Percentiles rank a stretch among this genome's conserved stretches.
phyloP scores from a whole-genome alignment of 306 rosid species.

The Canavalia ensiformis region DNA sequence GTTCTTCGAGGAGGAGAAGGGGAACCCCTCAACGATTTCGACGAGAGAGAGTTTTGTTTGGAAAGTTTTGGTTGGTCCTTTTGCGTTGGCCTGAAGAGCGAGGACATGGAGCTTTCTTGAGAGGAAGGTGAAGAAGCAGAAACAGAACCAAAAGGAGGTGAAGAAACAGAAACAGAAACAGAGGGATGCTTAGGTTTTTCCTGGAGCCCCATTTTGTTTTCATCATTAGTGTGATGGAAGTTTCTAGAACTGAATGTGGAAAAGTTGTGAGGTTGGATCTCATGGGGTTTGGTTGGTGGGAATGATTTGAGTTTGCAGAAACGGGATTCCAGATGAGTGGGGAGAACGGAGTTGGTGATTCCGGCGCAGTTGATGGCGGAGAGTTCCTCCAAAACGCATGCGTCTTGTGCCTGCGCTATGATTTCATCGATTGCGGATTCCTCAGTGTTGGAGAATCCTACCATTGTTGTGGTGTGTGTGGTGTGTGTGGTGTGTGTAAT shows the following conservation, averaged over 20 bases:
- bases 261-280: conserved; percentile 8
- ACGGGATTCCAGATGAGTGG: conserved; percentile 81
- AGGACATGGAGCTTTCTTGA: conserved; percentile 55
- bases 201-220: conserved; percentile 11
- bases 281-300: conserved; percentile 54
- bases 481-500: not conserved
- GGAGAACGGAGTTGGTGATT: conserved; percentile 68
- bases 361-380: conserved; percentile 80
- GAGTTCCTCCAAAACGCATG: conserved; percentile 73
- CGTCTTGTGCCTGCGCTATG: conserved; percentile 75
- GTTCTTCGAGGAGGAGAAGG: conserved; percentile 72
- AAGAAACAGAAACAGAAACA: conserved; percentile 53
- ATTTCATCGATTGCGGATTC: conserved; percentile 76
- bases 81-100: conserved; percentile 46
- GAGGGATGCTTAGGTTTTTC: conserved; percentile 47
- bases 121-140: conserved; percentile 54
- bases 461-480: conserved; percentile 48
- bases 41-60: conserved; percentile 28
- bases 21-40: conserved; percentile 34
- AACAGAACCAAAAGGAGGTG: conserved; percentile 44
- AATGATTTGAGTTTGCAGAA: conserved; percentile 83
- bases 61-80: conserved; percentile 1
- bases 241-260: conserved; percentile 23
- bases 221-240: not conserved
- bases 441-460: conserved; percentile 72